phyloP scores from a whole-genome alignment of 2,329 filamentous ascomycete species.

The Aureobasidium sp. region DNA sequence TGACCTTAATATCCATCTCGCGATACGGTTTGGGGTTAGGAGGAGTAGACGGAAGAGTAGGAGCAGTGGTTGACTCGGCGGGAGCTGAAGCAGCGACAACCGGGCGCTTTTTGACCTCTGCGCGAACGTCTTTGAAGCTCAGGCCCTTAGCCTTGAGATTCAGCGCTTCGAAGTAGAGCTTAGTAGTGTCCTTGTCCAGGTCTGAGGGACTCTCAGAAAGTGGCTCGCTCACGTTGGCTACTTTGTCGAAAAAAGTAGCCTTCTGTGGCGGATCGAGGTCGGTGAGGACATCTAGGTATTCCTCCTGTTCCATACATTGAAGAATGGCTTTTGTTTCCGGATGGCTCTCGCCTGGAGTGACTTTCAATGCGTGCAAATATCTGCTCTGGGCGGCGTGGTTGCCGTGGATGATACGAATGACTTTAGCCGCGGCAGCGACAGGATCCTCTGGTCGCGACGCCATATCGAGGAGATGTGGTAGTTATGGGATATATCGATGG shows the following conservation, averaged over 20 bases:
- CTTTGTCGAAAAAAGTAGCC: conserved; percentile 1
- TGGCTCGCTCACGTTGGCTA: neutral
- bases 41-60: neutral
- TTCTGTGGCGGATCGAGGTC: conserved; percentile 12
- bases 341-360: neutral
- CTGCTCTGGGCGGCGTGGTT: conserved; percentile 4
- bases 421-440: conserved; percentile 6
- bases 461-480: neutral
- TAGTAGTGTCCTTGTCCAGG: neutral
- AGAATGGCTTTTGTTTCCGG: neutral
- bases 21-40: neutral
- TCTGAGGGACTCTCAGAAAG: neutral
- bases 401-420: conserved; percentile 7
- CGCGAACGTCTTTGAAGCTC: conserved; percentile 7
- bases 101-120: neutral
- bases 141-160: neutral
- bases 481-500: neutral
- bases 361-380: neutral
- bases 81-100: neutral
- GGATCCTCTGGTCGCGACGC: neutral
- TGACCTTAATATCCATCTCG: neutral
- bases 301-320: conserved; percentile 1
- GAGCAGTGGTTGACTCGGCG: neutral
- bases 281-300: conserved; percentile 16
- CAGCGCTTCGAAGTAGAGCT: conserved; percentile 8